Evolutionary conservation across 2,329 filamentous ascomycete species (phyloP), one percentile per base, ranked within the genome.

Genomic region (Pseudogymnoascus sp.): DNA sequence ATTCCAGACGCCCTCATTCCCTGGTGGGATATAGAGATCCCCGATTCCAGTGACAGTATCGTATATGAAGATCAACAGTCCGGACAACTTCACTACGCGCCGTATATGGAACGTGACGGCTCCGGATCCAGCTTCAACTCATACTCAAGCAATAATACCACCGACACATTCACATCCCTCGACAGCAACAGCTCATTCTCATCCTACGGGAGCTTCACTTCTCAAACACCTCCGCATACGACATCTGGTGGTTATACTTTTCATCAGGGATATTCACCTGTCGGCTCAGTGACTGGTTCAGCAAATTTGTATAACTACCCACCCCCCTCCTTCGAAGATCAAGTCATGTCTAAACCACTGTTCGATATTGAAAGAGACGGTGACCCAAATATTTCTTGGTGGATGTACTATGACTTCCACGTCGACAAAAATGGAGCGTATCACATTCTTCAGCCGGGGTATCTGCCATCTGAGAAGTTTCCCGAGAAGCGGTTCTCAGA

Each of bases 371-470:
- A 55, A 26, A 55, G 49, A 55, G 29, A 55, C 10, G 60, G 60
- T 5, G 35, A 61, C 8, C 60, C 60, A 35, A 49, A 61, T 10
- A 61, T 61, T 61, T 33, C 38, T 1, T 61, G 60, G 60, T 61
- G 31, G 38, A 61, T 61, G 60, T 61, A 61, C 12, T 61, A 61
- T 21, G 39, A 61, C 21, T 49, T 49, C 35, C 31, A 43, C 35
- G 60, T 61, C 26, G 31, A 26, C 12, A 61, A 61, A 33, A 14
- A 29, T 4, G 60, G 45, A 16, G 60, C 60, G n/a, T 61, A 43
- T 52, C 45, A 49, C 10, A 33, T 19, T 31, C 39, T 61, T 43
- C 60, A 61, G 45, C 23, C 26, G 6, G 60, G 39, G 2, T 61
- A 61, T 49, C 35, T 49, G 12, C 14, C 12, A 61, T 49, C 35